Conservation (phyloP, 768 basidiomycete species). For the Candolleomyces efflorescens region DNA sequence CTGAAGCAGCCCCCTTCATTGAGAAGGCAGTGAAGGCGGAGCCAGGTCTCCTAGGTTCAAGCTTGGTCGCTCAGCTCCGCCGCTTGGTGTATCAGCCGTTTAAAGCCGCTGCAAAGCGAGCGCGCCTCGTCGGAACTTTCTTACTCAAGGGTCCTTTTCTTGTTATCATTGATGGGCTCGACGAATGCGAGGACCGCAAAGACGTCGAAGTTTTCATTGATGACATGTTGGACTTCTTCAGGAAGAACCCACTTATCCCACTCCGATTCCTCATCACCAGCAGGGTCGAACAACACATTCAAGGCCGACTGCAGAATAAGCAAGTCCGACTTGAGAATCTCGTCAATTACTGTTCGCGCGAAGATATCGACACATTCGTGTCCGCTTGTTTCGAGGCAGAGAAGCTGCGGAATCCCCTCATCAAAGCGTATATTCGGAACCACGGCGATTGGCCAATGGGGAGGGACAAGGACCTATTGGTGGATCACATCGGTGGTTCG, state of each 20-base stretch:
- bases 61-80: conserved; percentile 4
- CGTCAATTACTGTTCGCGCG: not conserved
- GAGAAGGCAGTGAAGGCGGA: not conserved
- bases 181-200: conserved; percentile 12
- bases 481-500: not conserved
- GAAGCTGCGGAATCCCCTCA: not conserved
- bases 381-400: not conserved
- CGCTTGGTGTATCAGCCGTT: conserved; percentile 8
- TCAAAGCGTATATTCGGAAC: not conserved
- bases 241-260: not conserved
- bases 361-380: not conserved
- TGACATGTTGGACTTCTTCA: not conserved
- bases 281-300: not conserved
- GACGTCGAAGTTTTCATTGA: conserved; percentile 7
- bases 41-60: conserved; percentile 1
- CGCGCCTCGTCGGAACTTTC: not conserved
- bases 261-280: not conserved
- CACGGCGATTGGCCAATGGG: not conserved
- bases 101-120: not conserved
- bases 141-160: not conserved
- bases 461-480: not conserved
- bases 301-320: not conserved
- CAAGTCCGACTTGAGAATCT: not conserved
- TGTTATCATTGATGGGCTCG: conserved; percentile 16
- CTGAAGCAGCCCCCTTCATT: not conserved